A percentile compares a stretch with the other conserved stretches of the same genome.
Conservation (phyloP, 306 rosid genomes). For the Potentilla sterilis region DNA sequence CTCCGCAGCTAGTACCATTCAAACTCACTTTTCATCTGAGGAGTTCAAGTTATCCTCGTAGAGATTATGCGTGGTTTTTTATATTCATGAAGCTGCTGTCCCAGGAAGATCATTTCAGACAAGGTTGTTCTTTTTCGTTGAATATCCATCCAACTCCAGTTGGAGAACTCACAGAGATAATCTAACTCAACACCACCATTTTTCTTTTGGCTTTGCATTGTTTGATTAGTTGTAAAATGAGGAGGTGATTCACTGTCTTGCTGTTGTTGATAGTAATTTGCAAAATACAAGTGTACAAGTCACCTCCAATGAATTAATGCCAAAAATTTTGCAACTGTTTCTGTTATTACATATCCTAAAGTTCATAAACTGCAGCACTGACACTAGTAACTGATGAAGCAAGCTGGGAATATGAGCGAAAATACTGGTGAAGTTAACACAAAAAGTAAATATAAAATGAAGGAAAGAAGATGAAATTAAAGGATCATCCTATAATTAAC, state of each 20-base stretch:
- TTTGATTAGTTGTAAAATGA: background rate
- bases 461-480: background rate
- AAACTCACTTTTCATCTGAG: conserved; percentile 22
- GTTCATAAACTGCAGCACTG: background rate
- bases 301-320: background rate
- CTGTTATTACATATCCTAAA: background rate
- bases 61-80: background rate
- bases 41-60: conserved; percentile 1
- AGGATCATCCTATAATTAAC: background rate
- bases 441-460: background rate
- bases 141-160: background rate
- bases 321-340: background rate
- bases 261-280: conserved; percentile 9
- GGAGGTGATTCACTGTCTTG: conserved; percentile 5
- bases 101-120: background rate
- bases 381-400: background rate
- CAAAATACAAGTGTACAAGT: background rate
- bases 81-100: background rate
- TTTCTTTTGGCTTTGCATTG: conserved; percentile 3
- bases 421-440: background rate
- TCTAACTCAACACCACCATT: background rate
- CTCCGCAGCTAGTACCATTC: conserved; percentile 25
- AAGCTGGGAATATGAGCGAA: background rate
- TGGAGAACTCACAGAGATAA: background rate
- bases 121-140: background rate